Evolutionary conservation across 352 stramenopile species (phyloP).

Genomic region (Phytophthora megakarya): DNA sequence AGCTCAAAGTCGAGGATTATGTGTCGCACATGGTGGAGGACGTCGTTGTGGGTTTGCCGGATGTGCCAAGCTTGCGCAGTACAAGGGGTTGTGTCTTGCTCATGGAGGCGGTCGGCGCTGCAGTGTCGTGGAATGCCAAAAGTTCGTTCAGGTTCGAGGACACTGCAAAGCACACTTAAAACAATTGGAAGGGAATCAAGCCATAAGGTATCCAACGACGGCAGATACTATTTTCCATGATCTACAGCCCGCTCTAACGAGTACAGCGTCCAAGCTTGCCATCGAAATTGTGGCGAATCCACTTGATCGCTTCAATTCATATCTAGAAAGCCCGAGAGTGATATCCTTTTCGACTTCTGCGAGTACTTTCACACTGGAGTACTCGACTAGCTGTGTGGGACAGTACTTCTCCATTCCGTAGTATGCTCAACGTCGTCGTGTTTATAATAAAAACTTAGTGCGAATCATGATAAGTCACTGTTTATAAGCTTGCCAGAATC

Average conservation of each 20-base stretch:
- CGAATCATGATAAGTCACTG: no score
- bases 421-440: no score
- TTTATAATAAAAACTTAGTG: no score
- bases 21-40: conserved; percentile 67
- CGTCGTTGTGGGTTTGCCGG: conserved; percentile 57
- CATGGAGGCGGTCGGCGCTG: conserved; percentile 65
- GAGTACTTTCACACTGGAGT: no score
- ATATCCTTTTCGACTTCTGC: no score
- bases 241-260: not conserved
- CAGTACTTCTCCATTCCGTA: no score
- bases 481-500: no score
- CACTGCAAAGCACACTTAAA: conserved; percentile 75
- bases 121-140: conserved; percentile 59
- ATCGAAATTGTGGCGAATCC: not conserved
- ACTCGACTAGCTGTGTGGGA: no score
- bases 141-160: conserved; percentile 72
- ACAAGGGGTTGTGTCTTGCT: conserved; percentile 69
- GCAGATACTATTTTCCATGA: not conserved
- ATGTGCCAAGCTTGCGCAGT: conserved; percentile 65
- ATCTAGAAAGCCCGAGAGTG: no score
- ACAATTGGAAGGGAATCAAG: conserved; percentile 13
- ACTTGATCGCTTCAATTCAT: no score
- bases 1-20: conserved; percentile 61
- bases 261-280: not conserved
- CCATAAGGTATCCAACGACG: no score